Evolutionary conservation across 169 alveolate genomes (phyloP).

Genomic region (Eimeria necatrix): DNA sequence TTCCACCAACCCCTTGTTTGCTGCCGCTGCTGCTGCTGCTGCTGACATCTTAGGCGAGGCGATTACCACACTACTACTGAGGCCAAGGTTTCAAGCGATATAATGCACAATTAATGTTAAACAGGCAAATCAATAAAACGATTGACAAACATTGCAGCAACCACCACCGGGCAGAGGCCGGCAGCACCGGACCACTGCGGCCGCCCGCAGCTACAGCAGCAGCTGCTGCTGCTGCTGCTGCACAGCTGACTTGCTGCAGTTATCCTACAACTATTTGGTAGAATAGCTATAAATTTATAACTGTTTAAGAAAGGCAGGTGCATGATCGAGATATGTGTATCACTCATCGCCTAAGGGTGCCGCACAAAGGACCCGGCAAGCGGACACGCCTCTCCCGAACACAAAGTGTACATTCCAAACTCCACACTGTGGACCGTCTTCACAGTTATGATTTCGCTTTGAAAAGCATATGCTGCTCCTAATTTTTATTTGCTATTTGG

Average conservation of each 20-base stretch:
- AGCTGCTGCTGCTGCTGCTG: constrained; percentile 25
- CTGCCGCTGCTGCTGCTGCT: constrained; percentile 65
- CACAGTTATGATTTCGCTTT: too few species aligned
- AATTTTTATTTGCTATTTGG: too few species aligned
- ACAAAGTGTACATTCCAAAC: too few species aligned
- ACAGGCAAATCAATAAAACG: not conserved
- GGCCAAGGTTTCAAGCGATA: constrained; percentile 37
- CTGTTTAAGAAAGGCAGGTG: too few species aligned
- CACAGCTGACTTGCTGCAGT: not conserved
- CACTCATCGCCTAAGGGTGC: too few species aligned
- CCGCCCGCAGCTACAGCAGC: constrained; percentile 49
- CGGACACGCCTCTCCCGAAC: too few species aligned
- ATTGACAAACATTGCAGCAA: not conserved
- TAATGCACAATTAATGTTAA: not conserved
- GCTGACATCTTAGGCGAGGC: constrained; percentile 41
- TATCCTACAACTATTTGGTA: not conserved
- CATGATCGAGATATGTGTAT: too few species aligned
- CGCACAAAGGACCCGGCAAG: too few species aligned
- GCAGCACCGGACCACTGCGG: constrained; percentile 77
- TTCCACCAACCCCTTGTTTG: constrained; percentile 64
- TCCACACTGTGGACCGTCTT: too few species aligned
- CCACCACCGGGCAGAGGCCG: constrained; percentile 46
- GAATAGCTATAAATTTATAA: too few species aligned
- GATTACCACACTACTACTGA: constrained; percentile 39
- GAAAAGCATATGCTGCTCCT: too few species aligned